Conservation (phyloP, 2,329 filamentous ascomycete genomes). For the Ceratocystis ficicola region DNA sequence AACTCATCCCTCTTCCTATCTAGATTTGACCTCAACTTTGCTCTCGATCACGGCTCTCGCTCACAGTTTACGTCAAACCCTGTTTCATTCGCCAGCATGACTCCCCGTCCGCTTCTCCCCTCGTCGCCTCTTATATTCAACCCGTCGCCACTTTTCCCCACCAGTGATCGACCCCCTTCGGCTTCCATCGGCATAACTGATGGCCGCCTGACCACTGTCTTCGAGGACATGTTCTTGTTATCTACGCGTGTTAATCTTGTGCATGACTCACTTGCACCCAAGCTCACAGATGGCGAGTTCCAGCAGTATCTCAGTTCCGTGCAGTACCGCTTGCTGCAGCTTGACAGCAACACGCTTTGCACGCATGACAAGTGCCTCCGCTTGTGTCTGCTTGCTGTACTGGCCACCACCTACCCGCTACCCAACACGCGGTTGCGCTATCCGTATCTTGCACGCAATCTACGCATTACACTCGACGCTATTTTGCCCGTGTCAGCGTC, state of each 20-base stretch:
- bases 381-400: constrained; percentile 16
- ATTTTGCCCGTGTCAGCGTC: constrained; percentile 12
- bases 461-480: constrained; percentile 17
- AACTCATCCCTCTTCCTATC: neutral
- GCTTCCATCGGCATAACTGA: constrained; percentile 15
- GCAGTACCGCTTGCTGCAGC: constrained; percentile 20
- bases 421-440: constrained; percentile 20
- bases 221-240: constrained; percentile 21
- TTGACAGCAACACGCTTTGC: constrained; percentile 14
- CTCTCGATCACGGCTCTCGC: constrained; percentile 18
- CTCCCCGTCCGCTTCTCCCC: constrained; percentile 12
- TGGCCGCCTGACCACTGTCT: constrained; percentile 18
- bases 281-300: constrained; percentile 20
- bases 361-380: constrained; percentile 20
- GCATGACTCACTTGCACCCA: constrained; percentile 14
- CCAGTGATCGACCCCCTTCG: constrained; percentile 1
- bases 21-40: constrained; percentile 19
- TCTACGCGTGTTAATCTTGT: constrained; percentile 19
- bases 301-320: constrained; percentile 18
- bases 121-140: constrained; percentile 11
- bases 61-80: constrained; percentile 16
- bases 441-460: constrained; percentile 17
- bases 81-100: constrained; percentile 18
- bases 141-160: neutral
- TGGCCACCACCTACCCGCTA: constrained; percentile 21